Percentiles rank a stretch among this genome's conserved stretches.
Conservation (phyloP, 2,329 filamentous ascomycete species). For the Talaromyces sp. region DNA sequence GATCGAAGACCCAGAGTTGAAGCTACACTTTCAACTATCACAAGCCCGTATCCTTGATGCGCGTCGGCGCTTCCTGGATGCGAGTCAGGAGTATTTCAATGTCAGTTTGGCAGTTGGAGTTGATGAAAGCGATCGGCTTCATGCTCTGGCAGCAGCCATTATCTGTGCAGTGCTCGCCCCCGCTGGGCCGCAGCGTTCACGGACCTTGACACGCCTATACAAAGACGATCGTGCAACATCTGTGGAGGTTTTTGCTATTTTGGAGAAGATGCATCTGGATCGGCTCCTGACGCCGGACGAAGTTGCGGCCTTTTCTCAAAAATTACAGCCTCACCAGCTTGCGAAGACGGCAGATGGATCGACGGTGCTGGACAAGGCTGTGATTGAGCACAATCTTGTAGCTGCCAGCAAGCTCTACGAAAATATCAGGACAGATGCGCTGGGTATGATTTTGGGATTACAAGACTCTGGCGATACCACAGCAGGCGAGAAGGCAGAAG, state of each 20-base stretch:
- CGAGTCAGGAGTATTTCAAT: conserved; percentile 79
- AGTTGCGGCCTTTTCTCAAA: conserved; percentile 76
- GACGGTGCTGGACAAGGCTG: conserved; percentile 86
- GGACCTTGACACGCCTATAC: conserved; percentile 76
- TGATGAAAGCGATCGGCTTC: conserved; percentile 79
- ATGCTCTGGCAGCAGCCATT: conserved; percentile 79
- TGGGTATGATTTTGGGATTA: conserved; percentile 72
- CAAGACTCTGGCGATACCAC: conserved; percentile 43
- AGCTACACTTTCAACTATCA: conserved; percentile 80
- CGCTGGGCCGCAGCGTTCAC: conserved; percentile 76
- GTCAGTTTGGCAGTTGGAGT: conserved; percentile 73
- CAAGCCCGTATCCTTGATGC: conserved; percentile 92
- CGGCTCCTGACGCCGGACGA: conserved; percentile 74
- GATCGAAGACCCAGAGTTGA: conserved; percentile 66
- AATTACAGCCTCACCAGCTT: conserved; percentile 79
- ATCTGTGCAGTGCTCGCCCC: conserved; percentile 89
- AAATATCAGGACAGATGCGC: conserved; percentile 69
- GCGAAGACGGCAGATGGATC: conserved; percentile 84
- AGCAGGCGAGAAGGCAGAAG: conserved; percentile 70
- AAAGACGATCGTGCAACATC: conserved; percentile 80
- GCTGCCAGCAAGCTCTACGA: conserved; percentile 73
- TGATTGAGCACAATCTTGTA: conserved; percentile 92
- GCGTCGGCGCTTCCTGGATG: conserved; percentile 81
- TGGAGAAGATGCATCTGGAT: conserved; percentile 97
- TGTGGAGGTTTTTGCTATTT: conserved; percentile 74